These are phyloP conservation scores for Rhodotorula kratochvilovae DNA, from an alignment of 768 basidiomycete genomes.

Conservation along the genomic window DNA sequence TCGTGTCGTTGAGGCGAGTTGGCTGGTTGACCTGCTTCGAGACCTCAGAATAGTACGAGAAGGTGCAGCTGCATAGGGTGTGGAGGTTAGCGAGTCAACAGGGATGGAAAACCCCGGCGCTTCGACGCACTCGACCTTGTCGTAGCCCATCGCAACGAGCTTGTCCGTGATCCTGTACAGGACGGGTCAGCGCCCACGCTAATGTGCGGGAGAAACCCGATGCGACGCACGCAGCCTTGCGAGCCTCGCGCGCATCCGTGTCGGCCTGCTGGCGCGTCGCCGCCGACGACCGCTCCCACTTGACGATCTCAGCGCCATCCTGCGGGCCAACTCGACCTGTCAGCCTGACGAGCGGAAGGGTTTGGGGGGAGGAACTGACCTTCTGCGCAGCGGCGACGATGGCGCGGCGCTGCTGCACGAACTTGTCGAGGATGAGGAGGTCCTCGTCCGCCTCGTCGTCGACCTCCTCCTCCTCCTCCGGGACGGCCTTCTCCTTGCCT, in stretches of 20 bases:
- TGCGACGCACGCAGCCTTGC: background rate
- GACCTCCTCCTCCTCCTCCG: background rate
- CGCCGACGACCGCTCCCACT: background rate
- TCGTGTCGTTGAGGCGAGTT: background rate
- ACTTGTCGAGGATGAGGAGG: background rate
- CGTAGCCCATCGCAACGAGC: background rate
- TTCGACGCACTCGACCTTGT: background rate
- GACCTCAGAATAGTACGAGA: background rate
- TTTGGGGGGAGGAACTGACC: background rate
- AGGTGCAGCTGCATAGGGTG: background rate
- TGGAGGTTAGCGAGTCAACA: background rate
- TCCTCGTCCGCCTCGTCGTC: background rate
- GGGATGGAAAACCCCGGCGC: too few relatives aligned
- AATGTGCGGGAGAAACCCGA: accelerated
- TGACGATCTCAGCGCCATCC: background rate
- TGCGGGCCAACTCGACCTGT: background rate
- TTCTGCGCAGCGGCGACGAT: background rate
- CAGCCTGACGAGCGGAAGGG: background rate
- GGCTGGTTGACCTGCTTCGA: background rate
- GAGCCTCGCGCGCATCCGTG: background rate
- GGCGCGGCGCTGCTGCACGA: background rate
- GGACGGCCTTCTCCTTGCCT: background rate
- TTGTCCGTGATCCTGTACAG: background rate
- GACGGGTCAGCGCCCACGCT: accelerated
- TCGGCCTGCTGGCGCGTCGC: background rate